Base-by-base conservation (phyloP, 495 filamentous ascomycete species). In the Penicillium silybi region DNA sequence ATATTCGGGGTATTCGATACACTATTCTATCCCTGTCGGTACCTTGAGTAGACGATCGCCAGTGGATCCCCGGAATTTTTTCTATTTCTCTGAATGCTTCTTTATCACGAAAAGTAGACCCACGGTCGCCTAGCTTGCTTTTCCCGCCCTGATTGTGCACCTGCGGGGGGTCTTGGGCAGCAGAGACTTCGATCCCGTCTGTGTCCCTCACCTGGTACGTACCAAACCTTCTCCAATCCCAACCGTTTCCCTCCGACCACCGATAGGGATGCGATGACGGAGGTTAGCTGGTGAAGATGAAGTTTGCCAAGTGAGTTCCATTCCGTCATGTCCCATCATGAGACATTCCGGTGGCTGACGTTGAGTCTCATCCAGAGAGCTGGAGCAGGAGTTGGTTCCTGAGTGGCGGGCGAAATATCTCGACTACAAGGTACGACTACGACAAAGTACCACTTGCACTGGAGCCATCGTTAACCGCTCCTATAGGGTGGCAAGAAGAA, bases 331-430 rank as follows among this genome's bases (percentile, higher is more conserved):
- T 29, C 15, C 38, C 48, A 32, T 29, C 37, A 45, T 50, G 48
- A 11, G 48, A 52, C 50, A 49, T 53, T 54, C 46, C 57, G 32
- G 53, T 55, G 52, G 53, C 60, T 65, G 53, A 63, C 59, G 32
- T 37, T 41, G n/a, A 39, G n/a, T 39, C 16, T 41, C 41, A 44
- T 26, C 48, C 49, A 86, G 83, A 70, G 89, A 95, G 73, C 77
- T 96, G 49, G 90, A 96, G 45, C 82, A 85, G 65, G 87, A 93
- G 51, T 81, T 88, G 22, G 89, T 95, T 54, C 89, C 91, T 74
- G 91, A 96, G 79, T 96, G 91, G 91, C 81, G 86, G 57, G 83
- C 81, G 56, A 95, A 95, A 68, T 96, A 96, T 70, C 78, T 96
- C 50, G 83, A 96, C 71, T 96, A 96, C 75, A 95, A 90, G 78